A percentile compares a stretch with the other conserved stretches of the same genome.
Evolutionary conservation across 1,139 yeast species (phyloP).

Genomic region (Yarrowia galli): DNA sequence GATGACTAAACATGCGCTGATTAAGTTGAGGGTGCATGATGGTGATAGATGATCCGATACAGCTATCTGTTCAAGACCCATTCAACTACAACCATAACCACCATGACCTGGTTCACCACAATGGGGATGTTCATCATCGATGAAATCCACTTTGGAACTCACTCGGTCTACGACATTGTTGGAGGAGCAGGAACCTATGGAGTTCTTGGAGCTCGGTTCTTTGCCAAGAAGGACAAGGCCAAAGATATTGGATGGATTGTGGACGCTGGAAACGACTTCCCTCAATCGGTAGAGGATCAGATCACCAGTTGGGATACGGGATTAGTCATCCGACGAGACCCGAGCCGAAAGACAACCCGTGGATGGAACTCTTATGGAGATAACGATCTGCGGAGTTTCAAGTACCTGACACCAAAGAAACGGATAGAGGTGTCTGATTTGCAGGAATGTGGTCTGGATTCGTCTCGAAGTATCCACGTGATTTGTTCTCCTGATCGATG

Average conservation of each 20-base stretch:
- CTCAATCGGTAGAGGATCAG: constrained; percentile 56
- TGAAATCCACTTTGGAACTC: constrained; percentile 69
- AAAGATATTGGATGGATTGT: constrained; percentile 67
- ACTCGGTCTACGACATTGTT: constrained; percentile 61
- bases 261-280: constrained; percentile 84
- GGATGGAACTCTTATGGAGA: constrained; percentile 80
- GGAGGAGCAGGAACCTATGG: constrained; percentile 95
- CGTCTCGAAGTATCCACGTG: constrained; percentile 67
- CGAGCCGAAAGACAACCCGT: constrained; percentile 69
- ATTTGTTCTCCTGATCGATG: constrained; percentile 77
- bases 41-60: background rate
- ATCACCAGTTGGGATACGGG: constrained; percentile 70
- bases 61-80: too few species aligned
- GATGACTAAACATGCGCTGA: constrained; percentile 1
- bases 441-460: constrained; percentile 49
- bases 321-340: constrained; percentile 60
- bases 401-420: constrained; percentile 66
- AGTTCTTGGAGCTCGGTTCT: constrained; percentile 73
- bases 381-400: constrained; percentile 62
- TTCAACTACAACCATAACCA: constrained; percentile 3
- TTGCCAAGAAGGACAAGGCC: constrained; percentile 55
- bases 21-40: constrained; percentile 6
- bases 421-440: constrained; percentile 71
- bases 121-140: constrained; percentile 94
- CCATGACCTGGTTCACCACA: constrained; percentile 56